Percentiles rank a stretch among this genome's conserved stretches.
phyloP scores from a whole-genome alignment of 2,329 filamentous ascomycete species.

The Fusarium verticillioides region DNA sequence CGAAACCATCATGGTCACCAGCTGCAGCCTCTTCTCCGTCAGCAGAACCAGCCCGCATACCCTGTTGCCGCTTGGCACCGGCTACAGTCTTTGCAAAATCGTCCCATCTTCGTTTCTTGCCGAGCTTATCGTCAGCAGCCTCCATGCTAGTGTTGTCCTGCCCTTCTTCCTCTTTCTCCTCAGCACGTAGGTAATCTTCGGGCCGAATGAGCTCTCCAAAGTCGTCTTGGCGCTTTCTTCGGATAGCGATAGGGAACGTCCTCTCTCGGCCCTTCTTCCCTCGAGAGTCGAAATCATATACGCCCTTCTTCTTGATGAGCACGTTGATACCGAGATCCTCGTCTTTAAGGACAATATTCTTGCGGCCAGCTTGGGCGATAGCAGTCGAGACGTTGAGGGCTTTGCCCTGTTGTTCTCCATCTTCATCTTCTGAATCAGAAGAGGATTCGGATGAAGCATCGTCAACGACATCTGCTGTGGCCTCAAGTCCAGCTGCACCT shows the following conservation, averaged over 20 bases:
- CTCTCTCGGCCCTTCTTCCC: conserved; percentile 92
- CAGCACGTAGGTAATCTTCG: conserved; percentile 91
- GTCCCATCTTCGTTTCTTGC: conserved; percentile 95
- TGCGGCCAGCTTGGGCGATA: conserved; percentile 83
- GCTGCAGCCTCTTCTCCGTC: conserved; percentile 57
- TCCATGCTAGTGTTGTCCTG: conserved; percentile 58
- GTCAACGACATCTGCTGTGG: conserved; percentile 78
- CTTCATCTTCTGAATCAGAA: conserved; percentile 87
- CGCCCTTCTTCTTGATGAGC: conserved; percentile 84
- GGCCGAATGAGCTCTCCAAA: conserved; percentile 94
- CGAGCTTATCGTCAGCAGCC: conserved; percentile 72
- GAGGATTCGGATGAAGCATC: conserved; percentile 89
- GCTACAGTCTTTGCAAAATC: conserved; percentile 60
- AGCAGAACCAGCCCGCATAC: conserved; percentile 54
- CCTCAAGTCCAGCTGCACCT: conserved; percentile 74
- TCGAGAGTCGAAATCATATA: conserved; percentile 93
- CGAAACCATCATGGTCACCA: conserved; percentile 50
- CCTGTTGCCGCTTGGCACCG: conserved; percentile 69
- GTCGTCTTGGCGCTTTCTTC: conserved; percentile 83
- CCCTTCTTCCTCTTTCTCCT: conserved; percentile 84
- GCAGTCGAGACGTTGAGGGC: conserved; percentile 89
- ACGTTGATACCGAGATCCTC: conserved; percentile 94
- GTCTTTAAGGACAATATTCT: conserved; percentile 87
- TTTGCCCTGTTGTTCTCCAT: conserved; percentile 90
- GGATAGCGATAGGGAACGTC: conserved; percentile 87